phyloP scores from a whole-genome alignment of 2,329 filamentous ascomycete genomes.

The Paraphaeosphaeria minitans region DNA sequence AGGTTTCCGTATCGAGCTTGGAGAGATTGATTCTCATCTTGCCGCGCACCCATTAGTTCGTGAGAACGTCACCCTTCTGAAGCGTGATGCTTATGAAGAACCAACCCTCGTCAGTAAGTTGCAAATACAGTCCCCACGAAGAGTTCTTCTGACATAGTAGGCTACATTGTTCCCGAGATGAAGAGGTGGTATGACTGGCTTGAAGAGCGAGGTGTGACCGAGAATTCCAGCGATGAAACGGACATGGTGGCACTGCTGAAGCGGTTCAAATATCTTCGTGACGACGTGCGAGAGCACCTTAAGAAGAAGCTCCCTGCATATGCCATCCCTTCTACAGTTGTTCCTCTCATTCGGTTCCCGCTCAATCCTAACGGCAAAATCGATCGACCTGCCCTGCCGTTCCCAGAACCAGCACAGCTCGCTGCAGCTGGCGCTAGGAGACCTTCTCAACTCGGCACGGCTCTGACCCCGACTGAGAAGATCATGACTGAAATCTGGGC shows the following conservation, averaged over 20 bases:
- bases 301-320: slow-evolving; percentile 74
- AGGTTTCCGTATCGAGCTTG: slow-evolving; percentile 92
- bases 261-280: slow-evolving; percentile 65
- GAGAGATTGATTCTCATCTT: slow-evolving; percentile 87
- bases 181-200: slow-evolving; percentile 75
- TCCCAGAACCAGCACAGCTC: slow-evolving; percentile 74
- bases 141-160: slow-evolving; percentile 17
- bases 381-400: slow-evolving; percentile 78
- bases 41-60: slow-evolving; percentile 75
- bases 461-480: slow-evolving; percentile 64
- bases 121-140: background rate
- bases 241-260: slow-evolving; percentile 62
- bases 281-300: slow-evolving; percentile 69
- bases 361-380: slow-evolving; percentile 71
- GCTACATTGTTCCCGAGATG: slow-evolving; percentile 83
- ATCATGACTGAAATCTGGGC: slow-evolving; percentile 75
- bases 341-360: slow-evolving; percentile 73
- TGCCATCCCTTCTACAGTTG: slow-evolving; percentile 75
- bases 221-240: slow-evolving; percentile 49
- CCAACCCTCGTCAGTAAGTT: slow-evolving; percentile 73
- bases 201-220: slow-evolving; percentile 50
- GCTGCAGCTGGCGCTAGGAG: slow-evolving; percentile 60
- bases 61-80: slow-evolving; percentile 84
- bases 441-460: slow-evolving; percentile 50
- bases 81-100: slow-evolving; percentile 84